Evolutionary conservation across 2,329 filamentous ascomycete species (phyloP).

Genomic region (Trichophyton simii): DNA sequence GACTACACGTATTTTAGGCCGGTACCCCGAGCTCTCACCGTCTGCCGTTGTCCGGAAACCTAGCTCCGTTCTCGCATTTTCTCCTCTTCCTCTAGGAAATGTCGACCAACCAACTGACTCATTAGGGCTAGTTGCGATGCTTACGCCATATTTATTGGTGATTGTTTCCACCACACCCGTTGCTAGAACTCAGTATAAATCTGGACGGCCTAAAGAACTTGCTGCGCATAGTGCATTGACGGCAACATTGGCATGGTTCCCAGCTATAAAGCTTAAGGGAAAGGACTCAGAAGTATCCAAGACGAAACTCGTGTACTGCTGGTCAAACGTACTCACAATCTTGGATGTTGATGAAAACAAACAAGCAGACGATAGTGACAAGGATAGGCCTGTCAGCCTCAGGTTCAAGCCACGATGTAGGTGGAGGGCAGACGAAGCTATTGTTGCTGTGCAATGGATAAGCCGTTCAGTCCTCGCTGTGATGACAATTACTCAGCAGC

Average conservation of each 20-base stretch:
- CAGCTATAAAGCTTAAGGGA: conserved; percentile 80
- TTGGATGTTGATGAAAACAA: conserved; percentile 70
- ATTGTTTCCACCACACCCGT: conserved; percentile 95
- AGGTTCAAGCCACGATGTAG: conserved; percentile 71
- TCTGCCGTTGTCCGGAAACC: conserved; percentile 62
- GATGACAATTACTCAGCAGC: conserved; percentile 82
- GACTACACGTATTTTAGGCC: conserved; percentile 77
- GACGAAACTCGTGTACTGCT: conserved; percentile 87
- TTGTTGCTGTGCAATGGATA: conserved; percentile 93
- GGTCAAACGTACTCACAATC: conserved; percentile 94
- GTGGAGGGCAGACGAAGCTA: conserved; percentile 89
- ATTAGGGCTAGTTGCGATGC: conserved; percentile 83
- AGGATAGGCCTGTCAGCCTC: conserved; percentile 64
- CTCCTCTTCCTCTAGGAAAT: conserved; percentile 84
- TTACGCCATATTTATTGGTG: conserved; percentile 89
- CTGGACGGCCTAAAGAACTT: conserved; percentile 79
- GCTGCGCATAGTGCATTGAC: conserved; percentile 82
- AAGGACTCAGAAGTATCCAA: conserved; percentile 54
- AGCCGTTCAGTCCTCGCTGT: conserved; percentile 85
- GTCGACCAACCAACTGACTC: conserved; percentile 76
- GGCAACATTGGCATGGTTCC: conserved; percentile 93
- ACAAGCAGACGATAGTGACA: conserved; percentile 45
- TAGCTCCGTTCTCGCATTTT: conserved; percentile 87
- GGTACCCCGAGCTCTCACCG: conserved; percentile 62
- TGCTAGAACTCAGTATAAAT: conserved; percentile 92